These are phyloP conservation scores for Capsella rubella DNA, from an alignment of 441 rosid species.

Conservation along the genomic window DNA sequence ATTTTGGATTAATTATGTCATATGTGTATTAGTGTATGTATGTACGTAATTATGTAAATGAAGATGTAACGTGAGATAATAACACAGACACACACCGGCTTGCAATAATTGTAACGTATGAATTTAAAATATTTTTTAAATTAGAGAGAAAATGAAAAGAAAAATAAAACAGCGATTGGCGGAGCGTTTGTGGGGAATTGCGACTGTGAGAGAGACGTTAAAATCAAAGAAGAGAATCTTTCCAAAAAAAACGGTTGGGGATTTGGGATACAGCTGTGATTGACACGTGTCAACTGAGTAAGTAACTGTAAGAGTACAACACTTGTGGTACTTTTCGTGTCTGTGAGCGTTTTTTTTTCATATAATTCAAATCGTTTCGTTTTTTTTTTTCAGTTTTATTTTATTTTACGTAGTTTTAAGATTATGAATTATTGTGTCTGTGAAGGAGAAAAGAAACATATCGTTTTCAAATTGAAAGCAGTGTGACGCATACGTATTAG, in stretches of 20 bases:
- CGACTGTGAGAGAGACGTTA: constrained; percentile 30
- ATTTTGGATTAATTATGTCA: too few species aligned
- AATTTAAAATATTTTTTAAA: background rate
- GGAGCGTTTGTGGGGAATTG: constrained; percentile 30
- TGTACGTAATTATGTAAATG: constrained; percentile 9
- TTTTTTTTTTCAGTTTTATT: background rate
- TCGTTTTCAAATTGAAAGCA: constrained; percentile 18
- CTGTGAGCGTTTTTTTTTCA: too few species aligned
- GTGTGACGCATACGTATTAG: background rate
- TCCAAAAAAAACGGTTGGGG: constrained; percentile 36
- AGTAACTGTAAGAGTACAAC: background rate
- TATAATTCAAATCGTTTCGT: too few species aligned
- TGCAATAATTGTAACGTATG: constrained; percentile 29
- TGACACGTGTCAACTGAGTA: constrained; percentile 16
- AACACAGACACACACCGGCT: constrained; percentile 16
- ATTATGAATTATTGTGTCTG: background rate
- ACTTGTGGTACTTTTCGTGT: too few species aligned
- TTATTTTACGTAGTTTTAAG: too few species aligned
- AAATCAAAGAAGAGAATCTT: constrained; percentile 39
- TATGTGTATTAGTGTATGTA: too few species aligned
- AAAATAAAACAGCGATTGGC: constrained; percentile 30
- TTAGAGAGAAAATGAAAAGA: background rate
- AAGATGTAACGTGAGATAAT: constrained; percentile 38
- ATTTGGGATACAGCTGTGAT: constrained; percentile 43
- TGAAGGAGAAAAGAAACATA: background rate